A percentile compares a stretch with the other conserved stretches of the same genome.
Conservation (phyloP, 805 yeast species). For the Candida nonsorbophila region DNA sequence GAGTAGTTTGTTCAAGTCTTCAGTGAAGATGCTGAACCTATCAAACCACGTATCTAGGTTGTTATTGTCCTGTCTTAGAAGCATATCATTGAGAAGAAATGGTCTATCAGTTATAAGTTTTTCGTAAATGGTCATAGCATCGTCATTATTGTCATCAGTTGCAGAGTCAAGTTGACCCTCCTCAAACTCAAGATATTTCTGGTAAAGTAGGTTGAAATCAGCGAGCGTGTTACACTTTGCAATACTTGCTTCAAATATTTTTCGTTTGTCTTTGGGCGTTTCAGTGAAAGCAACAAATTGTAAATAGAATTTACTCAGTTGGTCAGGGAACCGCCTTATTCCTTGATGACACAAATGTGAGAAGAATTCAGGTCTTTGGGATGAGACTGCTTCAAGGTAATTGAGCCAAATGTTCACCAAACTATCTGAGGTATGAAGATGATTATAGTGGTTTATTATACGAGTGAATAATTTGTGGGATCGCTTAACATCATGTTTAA, state of each 20-base stretch:
- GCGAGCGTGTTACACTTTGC: constrained; percentile 41
- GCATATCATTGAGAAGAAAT: constrained; percentile 60
- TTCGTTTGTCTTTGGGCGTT: constrained; percentile 16
- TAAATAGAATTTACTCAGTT: constrained; percentile 44
- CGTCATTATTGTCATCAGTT: constrained; percentile 9
- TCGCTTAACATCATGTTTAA: too few species aligned
- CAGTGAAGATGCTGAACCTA: constrained; percentile 42
- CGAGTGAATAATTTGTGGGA: too few species aligned
- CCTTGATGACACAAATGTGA: constrained; percentile 7
- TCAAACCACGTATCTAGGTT: constrained; percentile 66
- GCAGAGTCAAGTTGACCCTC: constrained; percentile 32
- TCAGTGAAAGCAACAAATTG: constrained; percentile 36
- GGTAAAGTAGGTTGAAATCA: constrained; percentile 63
- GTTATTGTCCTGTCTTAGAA: constrained; percentile 56
- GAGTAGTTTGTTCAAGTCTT: constrained; percentile 37
- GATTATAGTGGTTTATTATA: too few species aligned
- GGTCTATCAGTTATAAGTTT: constrained; percentile 52
- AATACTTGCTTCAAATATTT: constrained; percentile 46
- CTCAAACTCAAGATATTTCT: constrained; percentile 55
- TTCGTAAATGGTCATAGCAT: constrained; percentile 44
- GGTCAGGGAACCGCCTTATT: constrained; percentile 49
- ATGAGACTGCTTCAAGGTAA: too few species aligned
- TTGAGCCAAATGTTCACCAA: too few species aligned
- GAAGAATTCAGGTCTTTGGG: too few species aligned
- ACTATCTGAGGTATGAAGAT: too few species aligned